Evolutionary conservation across 179 eudicot species (phyloP).

Genomic region (Spergularia azorica): DNA sequence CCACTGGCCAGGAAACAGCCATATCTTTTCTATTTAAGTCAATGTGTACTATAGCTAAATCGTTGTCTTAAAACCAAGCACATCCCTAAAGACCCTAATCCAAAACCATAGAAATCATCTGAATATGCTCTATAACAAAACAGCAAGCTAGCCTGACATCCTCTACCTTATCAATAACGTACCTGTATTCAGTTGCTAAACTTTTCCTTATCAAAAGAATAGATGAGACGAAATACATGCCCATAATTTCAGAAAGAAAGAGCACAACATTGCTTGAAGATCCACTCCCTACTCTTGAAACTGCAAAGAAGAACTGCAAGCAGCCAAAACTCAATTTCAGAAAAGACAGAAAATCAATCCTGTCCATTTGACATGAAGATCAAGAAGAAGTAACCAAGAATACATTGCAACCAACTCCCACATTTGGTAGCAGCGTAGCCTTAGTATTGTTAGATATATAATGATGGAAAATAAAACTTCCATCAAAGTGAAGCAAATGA

Average conservation of each 20-base stretch:
- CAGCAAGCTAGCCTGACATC: not conserved
- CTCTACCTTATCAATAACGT: not conserved
- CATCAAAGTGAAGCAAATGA: too few species aligned
- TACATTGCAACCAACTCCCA: slow-evolving; percentile 6
- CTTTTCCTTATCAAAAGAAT: slow-evolving; percentile 94
- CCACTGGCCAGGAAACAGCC: not conserved
- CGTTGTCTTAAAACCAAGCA: not conserved
- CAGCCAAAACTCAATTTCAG: slow-evolving; percentile 6
- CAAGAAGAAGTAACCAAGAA: not conserved
- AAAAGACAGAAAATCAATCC: slow-evolving; percentile 4
- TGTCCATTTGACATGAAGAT: not conserved
- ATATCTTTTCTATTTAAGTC: not conserved
- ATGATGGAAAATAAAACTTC: too few species aligned
- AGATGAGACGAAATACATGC: slow-evolving; percentile 95
- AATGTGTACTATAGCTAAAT: slow-evolving; percentile 1
- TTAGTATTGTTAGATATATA: too few species aligned
- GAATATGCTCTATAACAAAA: not conserved
- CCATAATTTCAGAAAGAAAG: slow-evolving; percentile 97
- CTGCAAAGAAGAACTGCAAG: slow-evolving; percentile 97
- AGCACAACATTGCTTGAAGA: slow-evolving; percentile 98
- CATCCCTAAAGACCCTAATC: not conserved
- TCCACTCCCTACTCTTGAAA: slow-evolving; percentile 98
- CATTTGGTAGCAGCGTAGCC: not conserved
- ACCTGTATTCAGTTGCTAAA: slow-evolving; percentile 97
- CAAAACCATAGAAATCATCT: not conserved